Evolutionary conservation across 2,329 filamentous ascomycete species (phyloP).

Genomic region (Magnaporthiopsis rhizophila): DNA sequence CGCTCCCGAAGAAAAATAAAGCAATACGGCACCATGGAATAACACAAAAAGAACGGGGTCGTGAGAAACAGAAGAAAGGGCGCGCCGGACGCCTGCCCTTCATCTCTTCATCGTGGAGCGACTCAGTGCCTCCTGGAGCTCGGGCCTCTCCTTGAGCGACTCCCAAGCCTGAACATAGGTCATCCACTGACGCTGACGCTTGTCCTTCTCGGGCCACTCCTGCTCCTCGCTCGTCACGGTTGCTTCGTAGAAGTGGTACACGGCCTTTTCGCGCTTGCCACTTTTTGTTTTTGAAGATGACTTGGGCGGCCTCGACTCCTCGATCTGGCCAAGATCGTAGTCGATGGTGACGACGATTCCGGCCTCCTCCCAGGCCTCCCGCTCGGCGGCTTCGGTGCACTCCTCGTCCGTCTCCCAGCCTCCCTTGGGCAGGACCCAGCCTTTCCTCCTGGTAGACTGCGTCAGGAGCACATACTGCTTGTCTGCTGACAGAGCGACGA

Average conservation of each 20-base stretch:
- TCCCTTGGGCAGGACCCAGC: slow-evolving; percentile 96
- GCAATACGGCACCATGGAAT: not conserved
- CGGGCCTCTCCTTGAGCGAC: slow-evolving; percentile 68
- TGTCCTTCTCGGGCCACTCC: slow-evolving; percentile 91
- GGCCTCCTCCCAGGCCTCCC: slow-evolving; percentile 97
- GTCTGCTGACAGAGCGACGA: slow-evolving; percentile 82
- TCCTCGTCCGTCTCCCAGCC: slow-evolving; percentile 95
- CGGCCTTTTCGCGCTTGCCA: slow-evolving; percentile 51
- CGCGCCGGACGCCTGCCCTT: not conserved
- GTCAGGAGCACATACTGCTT: slow-evolving; percentile 87
- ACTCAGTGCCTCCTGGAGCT: slow-evolving; percentile 80
- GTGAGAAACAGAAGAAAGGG: not conserved
- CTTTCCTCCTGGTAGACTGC: slow-evolving; percentile 81
- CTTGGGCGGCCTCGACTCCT: slow-evolving; percentile 76
- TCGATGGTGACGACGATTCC: slow-evolving; percentile 81
- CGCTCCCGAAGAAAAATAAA: not conserved
- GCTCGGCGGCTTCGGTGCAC: slow-evolving; percentile 72
- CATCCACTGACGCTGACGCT: slow-evolving; percentile 86
- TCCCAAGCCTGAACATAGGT: slow-evolving; percentile 74
- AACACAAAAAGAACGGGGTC: slow-evolving; percentile 7
- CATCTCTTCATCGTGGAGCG: slow-evolving; percentile 62
- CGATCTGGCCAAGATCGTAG: slow-evolving; percentile 78
- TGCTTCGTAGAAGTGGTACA: slow-evolving; percentile 80
- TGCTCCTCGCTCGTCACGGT: slow-evolving; percentile 78
- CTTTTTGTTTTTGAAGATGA: slow-evolving; percentile 38